A percentile compares a stretch with the other conserved stretches of the same genome.
Conservation (phyloP, 352 stramenopile genomes). For the Pythium brassicae region DNA sequence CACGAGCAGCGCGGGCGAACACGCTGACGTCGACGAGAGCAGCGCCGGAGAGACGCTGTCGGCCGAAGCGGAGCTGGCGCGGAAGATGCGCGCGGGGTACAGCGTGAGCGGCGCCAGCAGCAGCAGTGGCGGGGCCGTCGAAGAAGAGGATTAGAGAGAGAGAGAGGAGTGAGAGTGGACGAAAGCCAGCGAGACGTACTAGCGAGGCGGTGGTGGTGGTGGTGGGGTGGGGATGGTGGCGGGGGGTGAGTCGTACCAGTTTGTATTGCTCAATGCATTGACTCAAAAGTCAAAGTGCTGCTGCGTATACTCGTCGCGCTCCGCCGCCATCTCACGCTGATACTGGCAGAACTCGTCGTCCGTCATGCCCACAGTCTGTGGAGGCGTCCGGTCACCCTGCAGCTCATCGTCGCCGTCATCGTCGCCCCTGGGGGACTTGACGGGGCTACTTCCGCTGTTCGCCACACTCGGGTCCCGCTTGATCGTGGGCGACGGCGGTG, state of each 20-base stretch:
- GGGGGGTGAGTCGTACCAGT: no score
- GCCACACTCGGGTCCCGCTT: conserved; percentile 59
- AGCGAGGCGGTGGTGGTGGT: not conserved
- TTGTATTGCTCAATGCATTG: conserved; percentile 6
- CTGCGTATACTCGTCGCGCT: conserved; percentile 3
- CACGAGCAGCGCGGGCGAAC: conserved; percentile 14
- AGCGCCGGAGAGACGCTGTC: conserved; percentile 10
- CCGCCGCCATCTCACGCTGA: conserved; percentile 2
- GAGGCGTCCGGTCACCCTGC: not conserved
- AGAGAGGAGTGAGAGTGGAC: conserved; percentile 1
- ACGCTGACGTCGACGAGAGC: conserved; percentile 19
- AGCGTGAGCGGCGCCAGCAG: conserved; percentile 56
- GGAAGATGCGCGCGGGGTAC: conserved; percentile 39
- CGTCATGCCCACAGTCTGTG: conserved; percentile 4
- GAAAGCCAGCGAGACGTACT: not conserved
- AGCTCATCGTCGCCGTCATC: conserved; percentile 4
- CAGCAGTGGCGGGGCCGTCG: conserved; percentile 32
- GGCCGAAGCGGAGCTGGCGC: conserved; percentile 16
- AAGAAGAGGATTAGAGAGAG: conserved; percentile 7
- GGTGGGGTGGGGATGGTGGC: no score
- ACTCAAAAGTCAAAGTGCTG: conserved; percentile 14
- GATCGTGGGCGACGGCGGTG: conserved; percentile 67
- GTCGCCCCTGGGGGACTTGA: not conserved
- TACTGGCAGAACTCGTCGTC: conserved; percentile 6
- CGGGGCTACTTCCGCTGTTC: conserved; percentile 1